phyloP scores from a whole-genome alignment of 208 protist genomes.

The Wallacemonas sp. region DNA sequence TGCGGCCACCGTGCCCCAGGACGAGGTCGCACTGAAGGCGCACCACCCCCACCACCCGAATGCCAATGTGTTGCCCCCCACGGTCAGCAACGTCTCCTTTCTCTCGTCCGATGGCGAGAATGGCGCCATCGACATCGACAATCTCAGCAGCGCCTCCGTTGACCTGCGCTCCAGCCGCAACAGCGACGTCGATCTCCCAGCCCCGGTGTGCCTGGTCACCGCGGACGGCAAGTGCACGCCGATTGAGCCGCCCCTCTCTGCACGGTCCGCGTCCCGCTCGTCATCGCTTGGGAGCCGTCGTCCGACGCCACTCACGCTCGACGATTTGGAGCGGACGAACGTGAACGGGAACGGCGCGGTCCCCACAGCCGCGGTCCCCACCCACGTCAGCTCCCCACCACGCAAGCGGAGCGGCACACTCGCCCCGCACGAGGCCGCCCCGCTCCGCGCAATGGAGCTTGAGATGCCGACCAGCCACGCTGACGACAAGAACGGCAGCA shows the following conservation, averaged over 20 bases:
- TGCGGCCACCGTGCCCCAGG: too few relatives aligned
- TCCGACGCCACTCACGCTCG: too few relatives aligned
- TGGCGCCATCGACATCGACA: conserved; percentile 11
- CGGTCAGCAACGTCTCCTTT: not conserved
- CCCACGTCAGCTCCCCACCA: not conserved
- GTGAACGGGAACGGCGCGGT: not conserved
- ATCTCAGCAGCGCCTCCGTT: conserved; percentile 11
- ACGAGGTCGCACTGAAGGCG: too few relatives aligned
- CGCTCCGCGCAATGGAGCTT: conserved; percentile 1
- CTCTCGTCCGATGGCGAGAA: conserved; percentile 7
- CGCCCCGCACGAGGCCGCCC: conserved; percentile 2
- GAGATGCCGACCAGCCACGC: not conserved
- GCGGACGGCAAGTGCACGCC: not conserved
- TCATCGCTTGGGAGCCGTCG: too few relatives aligned
- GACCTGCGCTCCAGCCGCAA: not conserved
- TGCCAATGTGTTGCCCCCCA: not conserved
- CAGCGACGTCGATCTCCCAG: not conserved
- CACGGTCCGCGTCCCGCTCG: not conserved
- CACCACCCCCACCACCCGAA: too few relatives aligned
- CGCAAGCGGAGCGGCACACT: conserved; percentile 13
- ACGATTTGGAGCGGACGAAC: too few relatives aligned
- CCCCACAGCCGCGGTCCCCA: not conserved
- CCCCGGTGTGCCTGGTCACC: not conserved
- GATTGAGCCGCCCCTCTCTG: not conserved
- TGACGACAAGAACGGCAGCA: not conserved